Conservation (phyloP, 352 stramenopile genomes). For the Phytopythium helicoides region DNA sequence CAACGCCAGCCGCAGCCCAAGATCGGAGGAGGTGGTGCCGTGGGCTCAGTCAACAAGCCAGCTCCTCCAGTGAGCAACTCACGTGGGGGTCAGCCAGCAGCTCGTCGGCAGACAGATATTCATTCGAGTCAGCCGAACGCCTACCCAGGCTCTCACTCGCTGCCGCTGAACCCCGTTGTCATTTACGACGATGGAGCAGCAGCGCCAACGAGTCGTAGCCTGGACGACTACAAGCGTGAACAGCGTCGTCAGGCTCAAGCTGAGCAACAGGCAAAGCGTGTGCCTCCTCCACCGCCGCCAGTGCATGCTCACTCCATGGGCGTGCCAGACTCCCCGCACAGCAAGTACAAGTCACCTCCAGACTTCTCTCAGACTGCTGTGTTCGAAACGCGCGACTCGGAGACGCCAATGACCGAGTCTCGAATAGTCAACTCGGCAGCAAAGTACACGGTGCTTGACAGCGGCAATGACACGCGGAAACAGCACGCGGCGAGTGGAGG, state of each 20-base stretch:
- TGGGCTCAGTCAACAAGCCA: neutral
- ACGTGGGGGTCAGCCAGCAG: conserved; percentile 5
- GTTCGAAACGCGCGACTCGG: conserved; percentile 23
- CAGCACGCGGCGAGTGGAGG: conserved; percentile 5
- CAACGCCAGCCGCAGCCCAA: conserved; percentile 20
- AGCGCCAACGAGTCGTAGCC: conserved; percentile 16
- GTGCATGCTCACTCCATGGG: too few species aligned
- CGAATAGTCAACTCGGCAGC: conserved; percentile 8
- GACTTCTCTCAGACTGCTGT: conserved; percentile 3
- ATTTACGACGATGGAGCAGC: conserved; percentile 15
- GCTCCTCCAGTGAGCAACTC: neutral
- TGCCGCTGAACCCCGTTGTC: conserved; percentile 21
- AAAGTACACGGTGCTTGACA: conserved; percentile 1
- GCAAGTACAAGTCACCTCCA: neutral
- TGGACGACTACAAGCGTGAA: conserved; percentile 14
- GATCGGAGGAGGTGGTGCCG: conserved; percentile 9
- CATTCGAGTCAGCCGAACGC: conserved; percentile 11
- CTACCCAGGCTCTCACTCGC: conserved; percentile 16
- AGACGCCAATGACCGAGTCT: conserved; percentile 17
- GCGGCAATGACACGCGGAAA: neutral
- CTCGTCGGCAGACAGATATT: conserved; percentile 13
- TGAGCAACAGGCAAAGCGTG: neutral
- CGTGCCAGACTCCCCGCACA: conserved; percentile 1
- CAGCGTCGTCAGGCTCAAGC: neutral
- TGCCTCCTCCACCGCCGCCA: neutral